These are phyloP conservation scores for Helenozyma rhizophorensis DNA, from an alignment of 805 yeast genomes.

Conservation along the genomic window DNA sequence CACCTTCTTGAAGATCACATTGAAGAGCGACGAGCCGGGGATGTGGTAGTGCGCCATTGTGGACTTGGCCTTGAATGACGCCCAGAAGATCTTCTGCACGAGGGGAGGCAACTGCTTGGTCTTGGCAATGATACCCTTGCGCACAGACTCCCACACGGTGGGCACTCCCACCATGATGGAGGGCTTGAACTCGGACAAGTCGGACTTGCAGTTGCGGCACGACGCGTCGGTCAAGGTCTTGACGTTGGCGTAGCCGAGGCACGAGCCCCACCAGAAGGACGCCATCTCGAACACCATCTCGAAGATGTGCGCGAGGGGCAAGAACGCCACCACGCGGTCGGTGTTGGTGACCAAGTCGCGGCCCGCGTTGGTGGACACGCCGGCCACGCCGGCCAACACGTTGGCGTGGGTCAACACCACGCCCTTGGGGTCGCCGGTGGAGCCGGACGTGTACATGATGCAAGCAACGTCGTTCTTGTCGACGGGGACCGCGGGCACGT, in stretches of 20 bases:
- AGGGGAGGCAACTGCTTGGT: conserved; percentile 60
- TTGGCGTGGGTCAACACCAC: conserved; percentile 64
- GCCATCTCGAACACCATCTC: conserved; percentile 85
- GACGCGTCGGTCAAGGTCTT: conserved; percentile 84
- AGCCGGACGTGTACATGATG: conserved; percentile 86
- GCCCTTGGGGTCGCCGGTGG: conserved; percentile 84
- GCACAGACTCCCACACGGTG: conserved; percentile 94
- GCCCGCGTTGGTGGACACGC: conserved; percentile 63
- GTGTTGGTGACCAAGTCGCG: conserved; percentile 43
- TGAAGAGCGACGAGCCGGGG: conserved; percentile 72
- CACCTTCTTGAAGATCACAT: conserved; percentile 80
- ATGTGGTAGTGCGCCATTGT: conserved; percentile 58
- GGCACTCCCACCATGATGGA: conserved; percentile 98
- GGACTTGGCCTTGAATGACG: conserved; percentile 72
- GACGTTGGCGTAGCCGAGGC: conserved; percentile 86
- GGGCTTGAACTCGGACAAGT: conserved; percentile 81
- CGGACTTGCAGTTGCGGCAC: conserved; percentile 82
- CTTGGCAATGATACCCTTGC: conserved; percentile 85
- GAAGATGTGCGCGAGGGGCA: conserved; percentile 95
- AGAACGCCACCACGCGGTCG: conserved; percentile 80
- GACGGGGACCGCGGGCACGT: conserved; percentile 40
- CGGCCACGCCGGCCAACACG: conserved; percentile 82
- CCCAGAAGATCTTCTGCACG: conserved; percentile 84
- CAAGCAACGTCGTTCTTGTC: conserved; percentile 59
- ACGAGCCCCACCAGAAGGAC: conserved; percentile 83